phyloP scores from a whole-genome alignment of 2,329 filamentous ascomycete genomes.

The Colletotrichum lupini region DNA sequence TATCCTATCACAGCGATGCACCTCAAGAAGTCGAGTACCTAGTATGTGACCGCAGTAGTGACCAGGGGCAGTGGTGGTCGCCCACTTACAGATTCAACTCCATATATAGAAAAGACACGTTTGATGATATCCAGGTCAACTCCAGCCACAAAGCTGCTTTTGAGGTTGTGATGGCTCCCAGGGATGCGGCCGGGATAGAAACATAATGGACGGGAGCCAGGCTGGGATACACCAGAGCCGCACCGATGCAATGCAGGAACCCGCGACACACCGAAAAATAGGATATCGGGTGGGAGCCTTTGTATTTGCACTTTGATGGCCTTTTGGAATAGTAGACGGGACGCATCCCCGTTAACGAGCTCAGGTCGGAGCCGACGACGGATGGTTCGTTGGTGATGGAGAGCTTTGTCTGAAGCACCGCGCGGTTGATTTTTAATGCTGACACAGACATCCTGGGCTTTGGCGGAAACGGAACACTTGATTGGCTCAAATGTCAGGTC shows the following conservation, averaged over 20 bases:
- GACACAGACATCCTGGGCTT: neutral
- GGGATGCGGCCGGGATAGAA: neutral
- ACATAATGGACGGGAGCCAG: too few relatives aligned
- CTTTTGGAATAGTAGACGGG: neutral
- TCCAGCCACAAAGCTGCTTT: neutral
- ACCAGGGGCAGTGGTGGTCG: too few relatives aligned
- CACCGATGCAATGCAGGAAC: neutral
- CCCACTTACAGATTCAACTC: too few relatives aligned
- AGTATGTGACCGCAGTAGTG: too few relatives aligned
- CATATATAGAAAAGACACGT: too few relatives aligned
- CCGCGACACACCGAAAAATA: neutral
- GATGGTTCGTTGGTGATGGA: neutral
- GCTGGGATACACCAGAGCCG: neutral
- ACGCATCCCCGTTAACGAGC: neutral
- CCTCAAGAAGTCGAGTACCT: too few relatives aligned
- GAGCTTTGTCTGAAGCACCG: neutral
- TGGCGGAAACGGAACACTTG: neutral
- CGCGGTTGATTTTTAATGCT: slow-evolving; percentile 30
- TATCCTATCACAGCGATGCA: too few relatives aligned
- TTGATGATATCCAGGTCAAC: too few relatives aligned
- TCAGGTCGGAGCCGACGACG: neutral
- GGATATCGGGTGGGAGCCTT: neutral
- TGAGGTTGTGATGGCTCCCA: neutral
- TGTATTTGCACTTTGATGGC: neutral
- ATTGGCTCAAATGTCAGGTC: neutral